Conservation (phyloP, 208 protist species). For the Angomonas ambiguus region DNA sequence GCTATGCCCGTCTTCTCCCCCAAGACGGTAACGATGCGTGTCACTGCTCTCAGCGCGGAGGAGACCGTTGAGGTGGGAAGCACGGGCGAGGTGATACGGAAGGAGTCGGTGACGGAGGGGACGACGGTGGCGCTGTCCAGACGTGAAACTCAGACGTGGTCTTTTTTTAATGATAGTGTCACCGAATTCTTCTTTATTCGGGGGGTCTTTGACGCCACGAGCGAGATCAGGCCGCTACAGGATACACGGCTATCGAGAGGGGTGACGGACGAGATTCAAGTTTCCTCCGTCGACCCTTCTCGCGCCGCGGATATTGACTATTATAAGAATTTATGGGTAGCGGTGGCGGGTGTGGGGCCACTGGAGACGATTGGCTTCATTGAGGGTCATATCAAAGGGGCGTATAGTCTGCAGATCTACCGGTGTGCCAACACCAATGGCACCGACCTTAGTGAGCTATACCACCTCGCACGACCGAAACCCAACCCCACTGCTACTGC, state of each 20-base stretch:
- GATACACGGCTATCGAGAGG: constrained; percentile 10
- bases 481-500: too few relatives aligned
- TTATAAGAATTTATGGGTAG: constrained; percentile 69
- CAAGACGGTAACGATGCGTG: background rate
- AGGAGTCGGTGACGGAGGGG: constrained; percentile 46
- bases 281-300: constrained; percentile 23
- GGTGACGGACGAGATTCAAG: background rate
- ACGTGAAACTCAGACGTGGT: constrained; percentile 29
- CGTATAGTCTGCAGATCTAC: background rate
- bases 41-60: background rate
- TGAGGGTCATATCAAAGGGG: constrained; percentile 19
- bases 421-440: background rate
- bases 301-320: constrained; percentile 66
- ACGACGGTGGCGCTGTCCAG: constrained; percentile 25
- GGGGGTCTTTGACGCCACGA: constrained; percentile 23
- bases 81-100: constrained; percentile 33
- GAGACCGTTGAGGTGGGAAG: background rate
- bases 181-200: constrained; percentile 27
- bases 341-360: constrained; percentile 34
- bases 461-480: too few relatives aligned
- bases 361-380: constrained; percentile 50
- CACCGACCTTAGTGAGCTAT: too few relatives aligned
- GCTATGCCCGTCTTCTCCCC: background rate
- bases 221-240: constrained; percentile 33
- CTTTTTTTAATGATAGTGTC: constrained; percentile 54